A percentile compares a stretch with the other conserved stretches of the same genome.
phyloP scores from a whole-genome alignment of 2,329 filamentous ascomycete species.

The Colletotrichum sp. region DNA sequence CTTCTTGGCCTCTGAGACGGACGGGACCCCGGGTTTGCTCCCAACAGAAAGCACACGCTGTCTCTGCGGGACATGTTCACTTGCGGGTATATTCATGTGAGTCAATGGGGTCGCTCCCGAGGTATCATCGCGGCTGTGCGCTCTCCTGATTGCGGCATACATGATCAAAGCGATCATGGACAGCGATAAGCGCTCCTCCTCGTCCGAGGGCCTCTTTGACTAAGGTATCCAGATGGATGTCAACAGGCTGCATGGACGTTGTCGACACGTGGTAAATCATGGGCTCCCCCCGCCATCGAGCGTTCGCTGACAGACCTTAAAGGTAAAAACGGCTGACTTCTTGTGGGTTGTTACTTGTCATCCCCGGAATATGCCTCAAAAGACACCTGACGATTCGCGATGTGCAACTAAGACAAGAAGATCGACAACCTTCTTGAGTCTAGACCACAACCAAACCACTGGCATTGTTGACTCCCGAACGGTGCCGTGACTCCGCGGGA shows the following conservation, averaged over 20 bases:
- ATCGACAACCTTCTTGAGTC: conserved; percentile 7
- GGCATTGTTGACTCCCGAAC: background rate
- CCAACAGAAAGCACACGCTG: background rate
- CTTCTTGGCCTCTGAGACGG: background rate
- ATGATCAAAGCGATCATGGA: background rate
- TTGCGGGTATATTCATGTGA: background rate
- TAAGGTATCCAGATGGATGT: background rate
- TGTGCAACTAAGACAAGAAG: background rate
- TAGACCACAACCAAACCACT: background rate
- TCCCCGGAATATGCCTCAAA: background rate
- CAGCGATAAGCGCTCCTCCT: background rate
- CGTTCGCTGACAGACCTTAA: background rate
- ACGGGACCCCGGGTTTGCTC: background rate
- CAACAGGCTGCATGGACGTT: background rate
- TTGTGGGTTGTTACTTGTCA: background rate
- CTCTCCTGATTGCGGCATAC: background rate
- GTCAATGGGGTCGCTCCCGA: background rate
- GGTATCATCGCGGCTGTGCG: background rate
- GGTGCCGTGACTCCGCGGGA: background rate
- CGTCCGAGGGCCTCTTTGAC: background rate
- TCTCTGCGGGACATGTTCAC: background rate
- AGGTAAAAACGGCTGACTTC: background rate
- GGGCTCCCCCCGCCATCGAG: background rate
- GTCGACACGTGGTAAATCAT: background rate
- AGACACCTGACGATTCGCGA: conserved; percentile 1